phyloP scores from a whole-genome alignment of 371 early-diverging fungal genomes.

The Dinochytrium kinnereticum region DNA sequence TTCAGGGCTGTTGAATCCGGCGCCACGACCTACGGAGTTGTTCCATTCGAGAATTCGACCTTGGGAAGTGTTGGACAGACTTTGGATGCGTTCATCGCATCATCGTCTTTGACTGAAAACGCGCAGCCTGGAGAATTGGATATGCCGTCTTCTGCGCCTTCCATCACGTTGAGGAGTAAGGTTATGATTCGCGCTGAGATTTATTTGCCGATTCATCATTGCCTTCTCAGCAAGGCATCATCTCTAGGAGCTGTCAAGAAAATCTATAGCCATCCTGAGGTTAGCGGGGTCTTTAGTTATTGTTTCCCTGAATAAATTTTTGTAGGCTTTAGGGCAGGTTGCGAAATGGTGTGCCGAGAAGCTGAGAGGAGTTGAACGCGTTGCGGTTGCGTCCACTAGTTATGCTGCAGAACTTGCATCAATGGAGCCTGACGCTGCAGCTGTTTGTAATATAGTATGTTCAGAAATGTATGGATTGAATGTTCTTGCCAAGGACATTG shows the following conservation, averaged over 20 bases:
- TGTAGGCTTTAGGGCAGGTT: constrained; percentile 86
- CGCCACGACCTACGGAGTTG: constrained; percentile 83
- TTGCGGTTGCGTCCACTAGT: constrained; percentile 84
- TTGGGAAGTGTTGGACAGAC: constrained; percentile 86
- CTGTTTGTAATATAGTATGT: constrained; percentile 82
- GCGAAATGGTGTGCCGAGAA: constrained; percentile 69
- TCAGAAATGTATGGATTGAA: constrained; percentile 82
- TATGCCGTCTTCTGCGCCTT: neutral
- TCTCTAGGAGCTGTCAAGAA: constrained; percentile 61
- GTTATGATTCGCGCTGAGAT: constrained; percentile 56
- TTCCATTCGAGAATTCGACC: constrained; percentile 95
- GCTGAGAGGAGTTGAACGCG: constrained; percentile 72
- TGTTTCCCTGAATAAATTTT: neutral
- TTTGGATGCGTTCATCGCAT: constrained; percentile 74
- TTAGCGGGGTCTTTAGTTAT: constrained; percentile 36
- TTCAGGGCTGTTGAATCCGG: constrained; percentile 82
- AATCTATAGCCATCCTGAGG: constrained; percentile 92
- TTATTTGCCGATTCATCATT: constrained; percentile 75
- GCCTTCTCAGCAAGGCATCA: constrained; percentile 70
- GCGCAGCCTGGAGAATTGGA: neutral
- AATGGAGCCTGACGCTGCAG: constrained; percentile 78
- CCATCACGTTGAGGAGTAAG: constrained; percentile 8
- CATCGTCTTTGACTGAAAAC: constrained; percentile 28
- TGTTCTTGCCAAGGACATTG: constrained; percentile 74
- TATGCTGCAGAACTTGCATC: constrained; percentile 89